phyloP scores from a whole-genome alignment of 2,329 filamentous ascomycete genomes.

The Botrytis fragariae region DNA sequence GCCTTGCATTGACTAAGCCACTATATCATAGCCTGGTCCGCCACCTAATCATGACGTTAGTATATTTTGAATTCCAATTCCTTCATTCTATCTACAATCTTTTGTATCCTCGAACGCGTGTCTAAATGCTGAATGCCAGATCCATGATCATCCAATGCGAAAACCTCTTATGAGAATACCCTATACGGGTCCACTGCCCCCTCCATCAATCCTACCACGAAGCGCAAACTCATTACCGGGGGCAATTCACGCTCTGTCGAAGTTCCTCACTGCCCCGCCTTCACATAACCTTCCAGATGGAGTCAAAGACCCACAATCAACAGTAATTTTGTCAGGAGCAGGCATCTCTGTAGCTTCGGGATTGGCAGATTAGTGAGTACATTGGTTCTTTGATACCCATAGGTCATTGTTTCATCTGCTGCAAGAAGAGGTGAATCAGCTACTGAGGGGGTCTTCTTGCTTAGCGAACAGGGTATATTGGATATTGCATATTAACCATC shows the following conservation, averaged over 20 bases:
- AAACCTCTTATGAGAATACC: slow-evolving; percentile 82
- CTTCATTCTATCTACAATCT: neutral
- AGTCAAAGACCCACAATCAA: slow-evolving; percentile 44
- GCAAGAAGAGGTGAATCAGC: neutral
- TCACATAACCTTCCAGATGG: slow-evolving; percentile 45
- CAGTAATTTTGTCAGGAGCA: slow-evolving; percentile 73
- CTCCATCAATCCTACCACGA: slow-evolving; percentile 70
- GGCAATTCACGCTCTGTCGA: slow-evolving; percentile 71
- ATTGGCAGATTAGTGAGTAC: slow-evolving; percentile 77
- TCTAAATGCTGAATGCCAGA: neutral
- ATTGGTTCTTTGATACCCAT: neutral
- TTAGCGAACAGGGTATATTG: neutral
- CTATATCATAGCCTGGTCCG: neutral
- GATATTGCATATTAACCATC: neutral
- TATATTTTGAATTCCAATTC: neutral
- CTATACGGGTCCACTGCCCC: slow-evolving; percentile 78
- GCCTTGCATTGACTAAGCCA: slow-evolving; percentile 3
- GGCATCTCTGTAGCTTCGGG: slow-evolving; percentile 93
- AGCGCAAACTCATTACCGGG: slow-evolving; percentile 67
- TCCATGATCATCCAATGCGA: slow-evolving; percentile 48
- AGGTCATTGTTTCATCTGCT: neutral
- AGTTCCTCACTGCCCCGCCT: slow-evolving; percentile 68
- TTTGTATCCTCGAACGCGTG: slow-evolving; percentile 5
- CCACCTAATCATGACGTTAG: slow-evolving; percentile 1
- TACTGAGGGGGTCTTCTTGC: neutral